Evolutionary conservation across 176 grass and related monocot species (phyloP), one percentile per base, ranked within the genome.

Genomic region (Panicum miliaceum): DNA sequence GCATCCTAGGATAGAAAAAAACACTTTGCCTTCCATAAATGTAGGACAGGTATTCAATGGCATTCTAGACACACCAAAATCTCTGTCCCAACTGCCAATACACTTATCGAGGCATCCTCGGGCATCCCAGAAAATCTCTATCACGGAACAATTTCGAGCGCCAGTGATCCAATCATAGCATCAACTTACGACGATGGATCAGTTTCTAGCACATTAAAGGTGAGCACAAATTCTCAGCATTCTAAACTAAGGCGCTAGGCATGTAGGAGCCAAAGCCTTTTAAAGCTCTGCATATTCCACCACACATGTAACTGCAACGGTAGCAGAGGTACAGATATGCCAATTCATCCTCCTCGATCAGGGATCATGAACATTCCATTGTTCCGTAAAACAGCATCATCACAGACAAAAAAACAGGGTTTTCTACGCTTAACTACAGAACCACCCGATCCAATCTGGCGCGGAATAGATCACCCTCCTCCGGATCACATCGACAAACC

Each of bases 311-410:
- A 69, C 42, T 16, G n/a, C 11, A 25, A 34, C 14, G 4, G 20
- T 37, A 20, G 22, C 47, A 51, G 3, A 32, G 2, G 37, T 7
- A 19, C 42, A 62, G 1, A 79, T 0, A 37, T 13, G 4, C 6
- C 35, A 54, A 81, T 70, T 82, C 58, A 60, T 57, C 23, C n/a
- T 90, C 68, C 27, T 80, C 32, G 1, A 29, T n/a, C 73, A 78
- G 56, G 42, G 57, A 82, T 82, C 57, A 66, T 32, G 73, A 50
- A 20, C 45, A 63, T 26, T 76, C 12, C 36, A 6, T 63, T 15
- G 29, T 46, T 68, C 26, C 22, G 7, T 8, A 45, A 52, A 35
- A 45, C 40, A 70, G 2, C 40, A 25, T 13, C 74, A 27, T 27
- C 14, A 32, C 57, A 20, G 19, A 23, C 68, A 22, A 35, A 52